phyloP scores from a whole-genome alignment of 129 eudicot species.

The Rutidosis leptorrhynchoides region DNA sequence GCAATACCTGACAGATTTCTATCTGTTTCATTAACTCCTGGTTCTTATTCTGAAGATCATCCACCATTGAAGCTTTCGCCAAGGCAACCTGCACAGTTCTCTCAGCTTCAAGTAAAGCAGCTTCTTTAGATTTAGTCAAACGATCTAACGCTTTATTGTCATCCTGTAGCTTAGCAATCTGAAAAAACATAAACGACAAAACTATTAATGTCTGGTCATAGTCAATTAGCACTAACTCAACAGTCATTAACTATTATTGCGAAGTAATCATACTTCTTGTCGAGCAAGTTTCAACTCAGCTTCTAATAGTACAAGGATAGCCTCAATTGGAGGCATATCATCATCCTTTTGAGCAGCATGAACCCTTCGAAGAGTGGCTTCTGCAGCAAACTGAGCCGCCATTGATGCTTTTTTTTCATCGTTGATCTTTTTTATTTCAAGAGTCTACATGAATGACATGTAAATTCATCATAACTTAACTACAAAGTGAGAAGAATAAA shows the following conservation, averaged over 20 bases:
- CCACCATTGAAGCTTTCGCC: conserved; percentile 95
- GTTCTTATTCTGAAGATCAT: conserved; percentile 87
- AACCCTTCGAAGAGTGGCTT: conserved; percentile 90
- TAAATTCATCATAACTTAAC: conserved; percentile 14
- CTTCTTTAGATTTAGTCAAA: conserved; percentile 90
- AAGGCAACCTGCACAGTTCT: conserved; percentile 87
- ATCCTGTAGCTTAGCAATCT: conserved; percentile 92
- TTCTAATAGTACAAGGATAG: conserved; percentile 84
- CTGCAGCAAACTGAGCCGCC: conserved; percentile 98
- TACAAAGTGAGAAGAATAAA: conserved; percentile 6
- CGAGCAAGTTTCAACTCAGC: conserved; percentile 92
- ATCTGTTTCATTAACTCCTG: conserved; percentile 96
- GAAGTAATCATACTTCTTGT: conserved; percentile 48
- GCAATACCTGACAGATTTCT: conserved; percentile 93
- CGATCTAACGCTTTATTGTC: conserved; percentile 92
- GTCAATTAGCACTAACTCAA: conserved; percentile 14
- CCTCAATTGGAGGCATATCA: conserved; percentile 98
- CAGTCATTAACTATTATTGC: conserved; percentile 9
- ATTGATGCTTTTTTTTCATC: conserved; percentile 94
- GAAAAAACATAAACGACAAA: conserved; percentile 24
- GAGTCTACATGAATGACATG: conserved; percentile 49
- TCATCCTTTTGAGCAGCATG: conserved; percentile 98
- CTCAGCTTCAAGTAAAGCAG: conserved; percentile 93
- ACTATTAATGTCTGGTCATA: conserved; percentile 1
- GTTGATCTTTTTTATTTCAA: conserved; percentile 82